Evolutionary conservation across 1,139 yeast genomes (phyloP), one percentile per base, ranked within the genome.

Genomic region (Kurtzmaniella quercitrusa): DNA sequence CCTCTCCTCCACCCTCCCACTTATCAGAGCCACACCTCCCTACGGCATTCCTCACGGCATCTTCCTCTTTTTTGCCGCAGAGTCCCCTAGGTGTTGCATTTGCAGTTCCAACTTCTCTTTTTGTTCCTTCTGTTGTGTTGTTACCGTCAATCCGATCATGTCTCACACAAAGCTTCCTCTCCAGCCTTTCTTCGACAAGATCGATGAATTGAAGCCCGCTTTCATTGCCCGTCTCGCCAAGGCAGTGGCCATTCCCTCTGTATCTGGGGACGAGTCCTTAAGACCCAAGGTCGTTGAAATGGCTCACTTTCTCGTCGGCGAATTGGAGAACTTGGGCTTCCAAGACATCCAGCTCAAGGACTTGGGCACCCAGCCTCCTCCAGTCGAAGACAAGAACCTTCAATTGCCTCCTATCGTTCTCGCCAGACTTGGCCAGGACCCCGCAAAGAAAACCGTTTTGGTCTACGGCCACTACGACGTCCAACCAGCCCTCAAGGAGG

Each of bases 391-490:
- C 51, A 63, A 79, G 17, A 74, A 70, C 39, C 72, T 93, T 53
- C 79, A 81, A 56, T 78, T 94, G 54, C 99, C 99, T 21, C 98
- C 98, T 11, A 84, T 93, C 51, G 90, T 94, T 21, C 77, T 93
- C 52, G 95, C 93, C 37, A 81, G 95, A 58, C 85, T 78, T 57
- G 98, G 98, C 41, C 63, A 64, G 38, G 95, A 91, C 62, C 82
- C 95, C 36, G 52, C 63, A 34, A 86, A 87, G 73, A 91, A 90
- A 68, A 93, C 90, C 23, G 85, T 94, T 38, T 77, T 94, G 54
- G 84, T 94, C 41, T 93, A 93, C 62, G 98, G 98, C 34, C 98
- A 93, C 65, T 91, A 91, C 67, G 98, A 93, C 58, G 99, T 93
- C 48, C 99, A 93, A 71, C 99, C 99, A 8, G 99, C 99, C 15